Evolutionary conservation across 2,329 filamentous ascomycete species (phyloP).

Genomic region (Leptographium lundbergii): DNA sequence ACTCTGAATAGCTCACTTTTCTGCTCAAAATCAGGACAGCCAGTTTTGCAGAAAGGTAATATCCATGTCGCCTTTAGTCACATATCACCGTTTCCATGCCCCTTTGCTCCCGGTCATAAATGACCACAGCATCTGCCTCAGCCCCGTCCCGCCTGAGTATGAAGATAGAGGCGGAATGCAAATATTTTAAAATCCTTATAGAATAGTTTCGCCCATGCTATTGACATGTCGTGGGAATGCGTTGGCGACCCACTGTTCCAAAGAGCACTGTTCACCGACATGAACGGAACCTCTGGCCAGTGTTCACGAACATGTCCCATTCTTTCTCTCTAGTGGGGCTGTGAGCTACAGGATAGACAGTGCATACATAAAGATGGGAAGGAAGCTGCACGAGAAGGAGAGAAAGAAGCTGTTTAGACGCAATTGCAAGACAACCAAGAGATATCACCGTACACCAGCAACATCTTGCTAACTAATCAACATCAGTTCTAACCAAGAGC

Average conservation of each 20-base stretch:
- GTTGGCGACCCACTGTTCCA: neutral
- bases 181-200: no score
- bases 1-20: no score
- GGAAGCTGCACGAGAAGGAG: neutral
- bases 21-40: no score
- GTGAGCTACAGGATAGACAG: neutral
- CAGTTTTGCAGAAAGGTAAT: no score
- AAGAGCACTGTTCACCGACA: neutral
- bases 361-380: neutral
- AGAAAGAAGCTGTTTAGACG: neutral
- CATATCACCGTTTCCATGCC: no score
- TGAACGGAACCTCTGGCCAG: neutral
- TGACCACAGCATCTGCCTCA: no score
- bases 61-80: no score
- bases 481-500: neutral
- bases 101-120: no score
- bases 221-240: neutral
- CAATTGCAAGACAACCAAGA: neutral
- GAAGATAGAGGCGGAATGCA: no score
- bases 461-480: neutral
- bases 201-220: neutral
- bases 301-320: neutral
- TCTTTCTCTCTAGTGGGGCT: neutral
- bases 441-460: neutral
- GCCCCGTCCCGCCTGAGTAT: no score